Conservation (phyloP, 2,329 filamentous ascomycete genomes). For the Calonectria leucothoes region DNA sequence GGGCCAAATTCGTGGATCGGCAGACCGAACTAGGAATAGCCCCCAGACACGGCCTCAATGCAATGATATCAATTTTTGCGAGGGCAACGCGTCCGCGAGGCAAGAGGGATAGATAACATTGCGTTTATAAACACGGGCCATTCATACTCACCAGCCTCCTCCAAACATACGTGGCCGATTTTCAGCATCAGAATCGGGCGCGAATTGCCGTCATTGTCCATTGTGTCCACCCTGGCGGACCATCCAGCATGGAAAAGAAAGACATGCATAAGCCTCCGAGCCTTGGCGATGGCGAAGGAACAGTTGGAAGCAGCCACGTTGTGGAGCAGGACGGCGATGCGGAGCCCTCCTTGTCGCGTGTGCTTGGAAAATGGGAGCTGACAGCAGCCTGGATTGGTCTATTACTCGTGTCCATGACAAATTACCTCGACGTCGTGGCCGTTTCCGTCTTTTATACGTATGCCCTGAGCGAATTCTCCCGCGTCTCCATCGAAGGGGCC, state of each 20-base stretch:
- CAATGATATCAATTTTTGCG: not conserved
- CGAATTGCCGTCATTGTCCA: not conserved
- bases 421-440: not conserved
- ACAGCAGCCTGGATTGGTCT: not conserved
- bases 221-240: not conserved
- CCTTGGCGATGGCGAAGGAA: not conserved
- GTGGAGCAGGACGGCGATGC: not conserved
- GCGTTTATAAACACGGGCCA: not conserved
- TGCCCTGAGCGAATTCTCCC: not conserved
- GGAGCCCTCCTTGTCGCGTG: not conserved
- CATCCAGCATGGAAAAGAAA: not conserved
- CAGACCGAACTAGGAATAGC: not conserved
- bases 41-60: not conserved
- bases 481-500: not conserved
- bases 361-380: not conserved
- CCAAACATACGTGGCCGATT: too few species aligned
- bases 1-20: not conserved
- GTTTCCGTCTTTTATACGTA: not conserved
- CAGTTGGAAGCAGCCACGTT: not conserved
- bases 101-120: not conserved
- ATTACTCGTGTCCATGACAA: not conserved
- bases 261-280: not conserved
- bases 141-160: not conserved
- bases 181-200: not conserved
- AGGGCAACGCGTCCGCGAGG: not conserved